These are phyloP conservation scores for Shiraia sp. DNA, from an alignment of 2,329 filamentous ascomycete species.

Conservation along the genomic window DNA sequence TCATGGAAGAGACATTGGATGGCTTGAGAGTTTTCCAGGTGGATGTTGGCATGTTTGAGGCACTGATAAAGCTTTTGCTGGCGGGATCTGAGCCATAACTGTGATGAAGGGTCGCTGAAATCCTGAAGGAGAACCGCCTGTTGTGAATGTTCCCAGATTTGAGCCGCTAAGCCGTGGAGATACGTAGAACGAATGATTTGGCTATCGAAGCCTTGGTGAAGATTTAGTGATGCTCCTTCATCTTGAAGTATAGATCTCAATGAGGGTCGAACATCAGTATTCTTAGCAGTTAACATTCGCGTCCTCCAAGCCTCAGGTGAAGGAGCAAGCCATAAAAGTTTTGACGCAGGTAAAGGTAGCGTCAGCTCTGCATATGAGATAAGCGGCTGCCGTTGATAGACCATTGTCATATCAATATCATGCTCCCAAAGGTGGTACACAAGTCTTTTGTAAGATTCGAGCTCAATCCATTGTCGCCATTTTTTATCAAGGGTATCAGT, in stretches of 20 bases:
- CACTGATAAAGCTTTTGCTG: constrained; percentile 17
- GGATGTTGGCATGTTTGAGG: constrained; percentile 52
- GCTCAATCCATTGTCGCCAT: constrained; percentile 65
- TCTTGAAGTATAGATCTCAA: constrained; percentile 15
- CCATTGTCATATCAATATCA: constrained; percentile 24
- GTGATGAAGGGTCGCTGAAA: constrained; percentile 17
- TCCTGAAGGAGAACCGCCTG: constrained; percentile 17
- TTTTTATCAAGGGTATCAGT: constrained; percentile 62
- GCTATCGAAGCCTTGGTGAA: constrained; percentile 57
- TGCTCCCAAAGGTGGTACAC: constrained; percentile 26
- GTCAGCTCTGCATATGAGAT: constrained; percentile 71
- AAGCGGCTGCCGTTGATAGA: constrained; percentile 50
- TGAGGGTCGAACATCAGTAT: constrained; percentile 4
- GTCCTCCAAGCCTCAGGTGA: constrained; percentile 66
- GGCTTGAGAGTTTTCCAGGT: constrained; percentile 35
- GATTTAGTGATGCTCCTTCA: constrained; percentile 55
- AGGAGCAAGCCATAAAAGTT: constrained; percentile 66
- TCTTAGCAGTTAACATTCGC: constrained; percentile 40
- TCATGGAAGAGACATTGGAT: constrained; percentile 43
- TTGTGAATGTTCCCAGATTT: constrained; percentile 22
- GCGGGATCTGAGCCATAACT: constrained; percentile 21
- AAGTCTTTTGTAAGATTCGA: constrained; percentile 64
- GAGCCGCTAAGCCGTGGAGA: constrained; percentile 21
- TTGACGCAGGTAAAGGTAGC: constrained; percentile 64
- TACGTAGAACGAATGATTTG: constrained; percentile 14